phyloP scores from a whole-genome alignment of 768 basidiomycete species.

The Boletus patriciae region DNA sequence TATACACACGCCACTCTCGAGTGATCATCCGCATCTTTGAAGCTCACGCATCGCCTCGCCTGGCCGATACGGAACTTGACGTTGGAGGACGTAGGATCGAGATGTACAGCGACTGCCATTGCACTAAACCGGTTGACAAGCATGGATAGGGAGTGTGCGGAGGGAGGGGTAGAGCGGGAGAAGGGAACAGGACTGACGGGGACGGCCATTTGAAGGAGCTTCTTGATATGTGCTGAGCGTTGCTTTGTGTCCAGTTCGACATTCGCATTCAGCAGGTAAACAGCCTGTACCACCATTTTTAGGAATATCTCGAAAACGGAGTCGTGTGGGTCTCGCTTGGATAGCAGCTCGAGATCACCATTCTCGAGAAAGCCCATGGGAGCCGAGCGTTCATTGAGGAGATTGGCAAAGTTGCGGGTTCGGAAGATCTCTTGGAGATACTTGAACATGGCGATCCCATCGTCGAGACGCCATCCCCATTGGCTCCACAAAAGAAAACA shows the following conservation, averaged over 20 bases:
- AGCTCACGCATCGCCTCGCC: constrained; percentile 65
- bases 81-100: constrained; percentile 54
- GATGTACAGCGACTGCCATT: constrained; percentile 64
- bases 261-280: constrained; percentile 32
- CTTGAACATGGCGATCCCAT: constrained; percentile 57
- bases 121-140: constrained; percentile 82
- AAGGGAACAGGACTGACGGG: constrained; percentile 73
- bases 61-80: constrained; percentile 57
- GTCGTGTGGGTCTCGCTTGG: constrained; percentile 52
- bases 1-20: constrained; percentile 73
- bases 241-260: constrained; percentile 35
- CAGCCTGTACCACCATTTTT: constrained; percentile 73
- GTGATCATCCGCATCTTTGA: constrained; percentile 59
- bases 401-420: constrained; percentile 71
- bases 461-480: constrained; percentile 76
- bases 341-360: constrained; percentile 53
- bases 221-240: constrained; percentile 51
- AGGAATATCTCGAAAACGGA: constrained; percentile 78
- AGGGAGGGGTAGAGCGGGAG: constrained; percentile 51
- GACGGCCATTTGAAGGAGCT: constrained; percentile 68
- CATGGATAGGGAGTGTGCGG: constrained; percentile 61
- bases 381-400: constrained; percentile 58
- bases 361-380: constrained; percentile 71
- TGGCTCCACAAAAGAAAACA: constrained; percentile 69
- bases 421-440: constrained; percentile 72